Evolutionary conservation across 805 yeast genomes (phyloP).

Genomic region (Candida parachauliodes): DNA sequence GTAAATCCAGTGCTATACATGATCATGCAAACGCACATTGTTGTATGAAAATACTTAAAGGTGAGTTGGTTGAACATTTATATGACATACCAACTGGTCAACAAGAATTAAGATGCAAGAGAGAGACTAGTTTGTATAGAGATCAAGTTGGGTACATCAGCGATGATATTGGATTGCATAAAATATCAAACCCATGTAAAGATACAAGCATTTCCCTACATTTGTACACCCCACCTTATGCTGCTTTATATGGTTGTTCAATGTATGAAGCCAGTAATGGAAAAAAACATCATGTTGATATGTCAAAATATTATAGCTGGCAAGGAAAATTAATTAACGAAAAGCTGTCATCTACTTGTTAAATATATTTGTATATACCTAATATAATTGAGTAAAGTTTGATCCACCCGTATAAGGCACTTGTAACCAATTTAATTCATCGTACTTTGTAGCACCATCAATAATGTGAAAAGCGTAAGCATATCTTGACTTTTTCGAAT

Average conservation of each 20-base stretch:
- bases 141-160: constrained; percentile 62
- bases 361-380: constrained; percentile 2
- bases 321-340: constrained; percentile 43
- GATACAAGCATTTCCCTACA: constrained; percentile 59
- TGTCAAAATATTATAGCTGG: constrained; percentile 61
- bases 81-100: constrained; percentile 46
- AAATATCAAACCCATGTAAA: constrained; percentile 48
- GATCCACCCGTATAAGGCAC: constrained; percentile 68
- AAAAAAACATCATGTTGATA: constrained; percentile 49
- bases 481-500: constrained; percentile 53
- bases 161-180: constrained; percentile 64
- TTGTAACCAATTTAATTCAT: constrained; percentile 71
- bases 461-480: constrained; percentile 81
- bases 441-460: constrained; percentile 63
- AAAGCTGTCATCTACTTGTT: constrained; percentile 21
- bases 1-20: constrained; percentile 60
- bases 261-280: constrained; percentile 50
- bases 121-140: constrained; percentile 25
- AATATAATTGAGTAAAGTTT: constrained; percentile 50
- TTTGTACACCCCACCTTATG: constrained; percentile 75
- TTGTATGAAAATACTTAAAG: constrained; percentile 65
- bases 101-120: constrained; percentile 19
- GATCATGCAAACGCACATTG: constrained; percentile 79
- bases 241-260: constrained; percentile 54
- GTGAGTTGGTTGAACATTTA: constrained; percentile 53